A percentile compares a stretch with the other conserved stretches of the same genome.
Evolutionary conservation across 805 yeast species (phyloP).

Genomic region (Candida takata): DNA sequence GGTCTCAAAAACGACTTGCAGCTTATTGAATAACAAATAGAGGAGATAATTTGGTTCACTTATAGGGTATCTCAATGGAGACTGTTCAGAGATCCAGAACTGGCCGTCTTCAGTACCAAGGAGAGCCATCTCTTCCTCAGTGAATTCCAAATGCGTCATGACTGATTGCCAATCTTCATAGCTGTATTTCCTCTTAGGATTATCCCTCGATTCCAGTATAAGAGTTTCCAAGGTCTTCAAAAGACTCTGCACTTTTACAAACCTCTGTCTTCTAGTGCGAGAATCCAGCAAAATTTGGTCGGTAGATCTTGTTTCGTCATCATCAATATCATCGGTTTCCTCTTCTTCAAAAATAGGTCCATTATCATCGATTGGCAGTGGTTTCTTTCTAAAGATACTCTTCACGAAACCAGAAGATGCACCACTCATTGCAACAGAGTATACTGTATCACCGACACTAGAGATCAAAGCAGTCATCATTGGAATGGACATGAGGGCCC

Average conservation of each 20-base stretch:
- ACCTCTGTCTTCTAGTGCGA: constrained; percentile 1
- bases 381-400: constrained; percentile 5
- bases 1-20: constrained; percentile 13
- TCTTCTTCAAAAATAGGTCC: not conserved
- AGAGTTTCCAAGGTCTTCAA: constrained; percentile 19
- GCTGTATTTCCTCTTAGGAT: constrained; percentile 32
- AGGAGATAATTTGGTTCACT: constrained; percentile 60
- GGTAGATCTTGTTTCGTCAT: constrained; percentile 10
- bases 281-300: constrained; percentile 13
- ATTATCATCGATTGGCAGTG: not conserved
- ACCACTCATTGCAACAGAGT: constrained; percentile 20
- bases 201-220: constrained; percentile 9
- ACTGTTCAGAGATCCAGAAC: constrained; percentile 59
- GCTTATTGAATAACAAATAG: constrained; percentile 26
- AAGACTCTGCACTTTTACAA: constrained; percentile 4
- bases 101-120: constrained; percentile 23
- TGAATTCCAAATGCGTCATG: constrained; percentile 25
- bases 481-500: constrained; percentile 83
- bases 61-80: constrained; percentile 67
- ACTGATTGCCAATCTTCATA: constrained; percentile 48
- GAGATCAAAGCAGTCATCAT: constrained; percentile 78
- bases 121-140: constrained; percentile 15
- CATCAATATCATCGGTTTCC: constrained; percentile 5
- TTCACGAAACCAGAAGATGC: constrained; percentile 5
- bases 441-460: constrained; percentile 59